These are phyloP conservation scores for Tuber brumale DNA, from an alignment of 495 filamentous ascomycete species.

Conservation along the genomic window DNA sequence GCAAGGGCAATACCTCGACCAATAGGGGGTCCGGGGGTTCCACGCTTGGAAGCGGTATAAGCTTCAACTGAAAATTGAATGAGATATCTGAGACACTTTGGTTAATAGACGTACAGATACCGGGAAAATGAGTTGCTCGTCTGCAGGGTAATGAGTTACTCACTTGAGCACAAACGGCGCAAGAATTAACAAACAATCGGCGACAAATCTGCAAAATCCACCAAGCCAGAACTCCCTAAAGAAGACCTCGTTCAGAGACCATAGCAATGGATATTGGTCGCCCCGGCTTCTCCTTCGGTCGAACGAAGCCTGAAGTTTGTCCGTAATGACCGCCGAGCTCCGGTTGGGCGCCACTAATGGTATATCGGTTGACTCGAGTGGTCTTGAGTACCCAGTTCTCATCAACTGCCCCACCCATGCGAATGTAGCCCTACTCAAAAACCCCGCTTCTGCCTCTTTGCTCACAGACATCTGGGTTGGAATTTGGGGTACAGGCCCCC, in stretches of 20 bases:
- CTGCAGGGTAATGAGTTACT: not conserved
- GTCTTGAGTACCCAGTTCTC: slow-evolving; percentile 72
- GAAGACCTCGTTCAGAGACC: slow-evolving; percentile 83
- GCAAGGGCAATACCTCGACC: slow-evolving; percentile 65
- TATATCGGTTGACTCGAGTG: slow-evolving; percentile 75
- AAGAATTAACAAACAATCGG: slow-evolving; percentile 54
- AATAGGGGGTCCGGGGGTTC: slow-evolving; percentile 54
- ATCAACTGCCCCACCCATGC: slow-evolving; percentile 66
- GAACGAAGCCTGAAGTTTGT: slow-evolving; percentile 60
- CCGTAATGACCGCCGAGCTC: slow-evolving; percentile 59
- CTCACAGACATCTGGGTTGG: slow-evolving; percentile 52
- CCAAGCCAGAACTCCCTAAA: slow-evolving; percentile 77
- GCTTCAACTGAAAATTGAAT: slow-evolving; percentile 76
- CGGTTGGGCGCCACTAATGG: slow-evolving; percentile 79
- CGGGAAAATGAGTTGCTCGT: slow-evolving; percentile 45
- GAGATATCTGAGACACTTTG: slow-evolving; percentile 65
- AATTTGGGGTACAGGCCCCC: slow-evolving; percentile 54
- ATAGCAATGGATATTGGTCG: slow-evolving; percentile 66
- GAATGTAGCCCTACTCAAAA: slow-evolving; percentile 58
- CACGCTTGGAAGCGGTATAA: slow-evolving; percentile 52
- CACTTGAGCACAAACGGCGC: slow-evolving; percentile 49
- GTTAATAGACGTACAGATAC: slow-evolving; percentile 65
- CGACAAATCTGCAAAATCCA: slow-evolving; percentile 64
- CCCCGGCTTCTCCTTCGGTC: slow-evolving; percentile 58
- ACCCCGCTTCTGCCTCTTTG: slow-evolving; percentile 54